Percentiles rank a stretch among this genome's conserved stretches.
phyloP scores from a whole-genome alignment of 2,329 filamentous ascomycete genomes.

The Diplodia seriata region DNA sequence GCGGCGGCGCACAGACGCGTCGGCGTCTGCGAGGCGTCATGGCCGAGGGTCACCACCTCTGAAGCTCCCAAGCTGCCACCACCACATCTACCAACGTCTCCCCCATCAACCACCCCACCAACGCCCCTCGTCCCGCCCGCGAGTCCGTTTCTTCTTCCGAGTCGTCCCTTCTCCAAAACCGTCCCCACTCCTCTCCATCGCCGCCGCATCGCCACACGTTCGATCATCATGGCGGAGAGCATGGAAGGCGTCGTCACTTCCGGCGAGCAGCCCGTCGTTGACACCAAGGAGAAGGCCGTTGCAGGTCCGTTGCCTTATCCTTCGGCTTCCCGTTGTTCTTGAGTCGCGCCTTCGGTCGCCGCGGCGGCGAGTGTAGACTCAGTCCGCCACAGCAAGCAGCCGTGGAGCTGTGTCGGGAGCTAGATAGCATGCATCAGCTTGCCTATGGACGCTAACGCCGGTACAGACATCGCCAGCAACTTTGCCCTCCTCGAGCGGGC shows the following conservation, averaged over 20 bases:
- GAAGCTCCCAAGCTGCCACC: constrained; percentile 28
- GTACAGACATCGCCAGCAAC: constrained; percentile 89
- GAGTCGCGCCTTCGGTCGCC: neutral
- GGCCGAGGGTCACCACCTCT: constrained; percentile 13
- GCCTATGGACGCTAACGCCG: constrained; percentile 31
- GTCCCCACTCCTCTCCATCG: constrained; percentile 32
- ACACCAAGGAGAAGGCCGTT: constrained; percentile 51
- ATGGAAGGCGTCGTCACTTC: constrained; percentile 56
- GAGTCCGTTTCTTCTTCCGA: neutral
- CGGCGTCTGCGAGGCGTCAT: constrained; percentile 22
- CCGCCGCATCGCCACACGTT: constrained; percentile 26
- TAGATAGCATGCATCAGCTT: neutral
- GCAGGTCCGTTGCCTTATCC: constrained; percentile 42
- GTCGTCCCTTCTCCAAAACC: neutral
- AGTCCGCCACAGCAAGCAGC: neutral
- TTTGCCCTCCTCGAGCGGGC: constrained; percentile 91
- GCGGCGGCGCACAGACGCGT: constrained; percentile 14
- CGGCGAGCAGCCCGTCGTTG: constrained; percentile 50
- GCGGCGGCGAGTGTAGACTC: neutral
- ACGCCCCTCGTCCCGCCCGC: constrained; percentile 9
- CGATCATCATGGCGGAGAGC: constrained; percentile 54
- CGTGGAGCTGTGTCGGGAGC: constrained; percentile 1
- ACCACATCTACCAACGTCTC: constrained; percentile 20
- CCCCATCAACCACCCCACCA: constrained; percentile 24
- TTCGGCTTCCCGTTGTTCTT: constrained; percentile 4